Evolutionary conservation across 1,139 yeast species (phyloP).

Genomic region (Debaryomyces sp.): DNA sequence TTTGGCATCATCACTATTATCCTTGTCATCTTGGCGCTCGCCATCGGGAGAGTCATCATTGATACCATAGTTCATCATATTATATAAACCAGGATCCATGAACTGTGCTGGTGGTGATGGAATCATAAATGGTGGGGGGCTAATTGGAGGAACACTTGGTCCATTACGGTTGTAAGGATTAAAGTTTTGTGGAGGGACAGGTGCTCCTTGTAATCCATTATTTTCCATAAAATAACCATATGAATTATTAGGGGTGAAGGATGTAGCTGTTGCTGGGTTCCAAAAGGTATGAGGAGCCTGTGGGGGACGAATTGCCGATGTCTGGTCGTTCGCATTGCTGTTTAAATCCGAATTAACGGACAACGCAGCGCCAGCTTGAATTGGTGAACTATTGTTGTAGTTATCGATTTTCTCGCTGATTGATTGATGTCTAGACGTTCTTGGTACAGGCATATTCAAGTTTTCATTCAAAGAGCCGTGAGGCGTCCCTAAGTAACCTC

Average conservation of each 20-base stretch:
- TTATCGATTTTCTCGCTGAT: conserved; percentile 67
- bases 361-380: conserved; percentile 47
- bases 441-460: conserved; percentile 43
- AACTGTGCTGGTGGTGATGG: conserved; percentile 38
- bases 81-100: conserved; percentile 41
- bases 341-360: conserved; percentile 35
- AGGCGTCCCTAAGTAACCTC: conserved; percentile 33
- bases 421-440: conserved; percentile 56
- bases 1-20: conserved; percentile 1
- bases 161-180: conserved; percentile 17
- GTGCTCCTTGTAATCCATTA: conserved; percentile 13
- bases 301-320: conserved; percentile 6
- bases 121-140: conserved; percentile 47
- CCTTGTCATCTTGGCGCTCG: conserved; percentile 11
- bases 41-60: conserved; percentile 11
- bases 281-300: conserved; percentile 48
- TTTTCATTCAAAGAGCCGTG: conserved; percentile 56
- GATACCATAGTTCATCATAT: conserved; percentile 28
- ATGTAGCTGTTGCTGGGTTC: conserved; percentile 66
- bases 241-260: conserved; percentile 51
- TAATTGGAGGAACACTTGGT: conserved; percentile 30
- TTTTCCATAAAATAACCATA: conserved; percentile 34
- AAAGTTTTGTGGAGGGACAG: conserved; percentile 20
- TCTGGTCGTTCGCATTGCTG: conserved; percentile 15
- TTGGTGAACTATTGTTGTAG: conserved; percentile 55